These are phyloP conservation scores for Nasturtium officinale DNA, from an alignment of 345 rosid species.

Conservation along the genomic window DNA sequence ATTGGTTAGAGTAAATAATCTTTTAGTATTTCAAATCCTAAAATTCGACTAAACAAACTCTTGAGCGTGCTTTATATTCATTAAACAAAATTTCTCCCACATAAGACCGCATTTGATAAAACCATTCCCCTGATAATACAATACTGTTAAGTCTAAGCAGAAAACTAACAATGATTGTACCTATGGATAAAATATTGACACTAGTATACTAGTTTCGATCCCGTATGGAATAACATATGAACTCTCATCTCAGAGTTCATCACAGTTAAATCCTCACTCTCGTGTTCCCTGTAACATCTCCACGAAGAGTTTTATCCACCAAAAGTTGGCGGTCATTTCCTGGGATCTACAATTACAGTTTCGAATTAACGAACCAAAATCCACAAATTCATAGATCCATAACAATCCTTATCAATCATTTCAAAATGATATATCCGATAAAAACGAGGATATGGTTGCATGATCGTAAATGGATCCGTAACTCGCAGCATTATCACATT, in stretches of 20 bases:
- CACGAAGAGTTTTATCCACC: background rate
- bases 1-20: background rate
- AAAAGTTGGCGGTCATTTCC: slow-evolving; percentile 8
- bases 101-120: background rate
- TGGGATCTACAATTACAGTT: background rate
- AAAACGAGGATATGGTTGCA: slow-evolving; percentile 10
- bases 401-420: background rate
- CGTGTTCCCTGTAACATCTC: background rate
- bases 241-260: slow-evolving; percentile 17
- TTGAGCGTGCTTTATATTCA: background rate
- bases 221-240: background rate
- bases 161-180: slow-evolving; percentile 22
- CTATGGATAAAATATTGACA: background rate
- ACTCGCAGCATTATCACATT: slow-evolving; percentile 1
- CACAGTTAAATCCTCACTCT: background rate
- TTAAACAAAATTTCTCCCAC: background rate
- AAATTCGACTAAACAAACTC: background rate
- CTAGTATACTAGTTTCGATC: background rate
- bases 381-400: slow-evolving; percentile 33
- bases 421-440: slow-evolving; percentile 1
- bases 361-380: background rate
- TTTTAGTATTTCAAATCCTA: background rate
- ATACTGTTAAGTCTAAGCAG: background rate
- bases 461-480: slow-evolving; percentile 17
- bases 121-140: background rate